Evolutionary conservation across 129 eudicot genomes (phyloP), one percentile per base, ranked within the genome.

Genomic region (Flaveria sonorensis): DNA sequence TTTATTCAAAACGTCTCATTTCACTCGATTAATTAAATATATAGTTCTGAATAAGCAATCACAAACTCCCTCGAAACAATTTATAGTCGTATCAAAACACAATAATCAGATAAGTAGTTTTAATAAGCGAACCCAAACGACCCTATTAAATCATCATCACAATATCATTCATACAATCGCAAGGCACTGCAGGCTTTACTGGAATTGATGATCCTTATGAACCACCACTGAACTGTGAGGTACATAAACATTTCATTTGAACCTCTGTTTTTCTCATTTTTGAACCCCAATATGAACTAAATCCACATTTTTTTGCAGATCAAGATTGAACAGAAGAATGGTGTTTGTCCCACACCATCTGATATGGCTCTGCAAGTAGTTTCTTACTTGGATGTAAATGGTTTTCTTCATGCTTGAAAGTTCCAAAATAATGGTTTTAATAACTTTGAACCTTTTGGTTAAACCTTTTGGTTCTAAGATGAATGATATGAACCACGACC

Each of bases 151-250:
- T 69, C 73, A 59, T 53, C 10, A 70, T 71, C 40, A 14, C 67
- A 40, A 45, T 46, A 52, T 24, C 40, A 24, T 73, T 74, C 32
- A 80, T 63, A 42, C 52, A 18, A 73, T 73, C 26, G 39, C 53
- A 72, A 59, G 36, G 55, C 28, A 59, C 30, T 86, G 81, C 92
- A 94, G 98, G 98, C 68, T 94, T 94, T 86, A 94, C 98, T 56
- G 98, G 98, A 55, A 89, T 94, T 64, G 97, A 94, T 76, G 97
- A 94, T 87, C 98, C 98, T 66, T 94, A 94, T 46, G 98, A 94
- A 80, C 87, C 90, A 26, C 98, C 98, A 68, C 66, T 87, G 77
- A 87, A 87, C 55, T 91, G 96, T 71, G 98, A 94, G 98, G 98
- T 94, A 57, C 73, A 79, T 75, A 19, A 14, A 19, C 69, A 9